phyloP scores from a whole-genome alignment of 2,329 filamentous ascomycete genomes.

The Capronia coronata region DNA sequence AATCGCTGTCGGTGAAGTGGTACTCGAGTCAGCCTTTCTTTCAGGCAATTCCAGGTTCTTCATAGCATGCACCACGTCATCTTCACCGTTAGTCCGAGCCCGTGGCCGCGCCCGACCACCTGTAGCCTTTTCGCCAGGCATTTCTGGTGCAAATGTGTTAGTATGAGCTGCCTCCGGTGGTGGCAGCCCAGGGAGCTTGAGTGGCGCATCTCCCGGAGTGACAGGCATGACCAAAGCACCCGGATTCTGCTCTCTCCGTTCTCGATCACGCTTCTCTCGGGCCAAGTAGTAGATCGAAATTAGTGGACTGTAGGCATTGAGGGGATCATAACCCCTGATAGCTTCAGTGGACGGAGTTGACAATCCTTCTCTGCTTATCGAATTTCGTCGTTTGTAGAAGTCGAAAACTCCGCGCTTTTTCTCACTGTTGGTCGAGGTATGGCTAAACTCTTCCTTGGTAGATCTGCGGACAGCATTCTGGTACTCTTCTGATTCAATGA shows the following conservation, averaged over 20 bases:
- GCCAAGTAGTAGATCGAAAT: conserved; percentile 94
- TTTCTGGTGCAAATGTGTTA: conserved; percentile 75
- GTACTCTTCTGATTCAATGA: conserved; percentile 93
- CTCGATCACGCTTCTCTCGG: conserved; percentile 78
- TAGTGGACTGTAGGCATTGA: conserved; percentile 88
- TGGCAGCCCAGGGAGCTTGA: conserved; percentile 66
- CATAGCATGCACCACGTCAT: conserved; percentile 70
- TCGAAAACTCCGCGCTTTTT: conserved; percentile 89
- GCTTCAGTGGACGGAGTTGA: conserved; percentile 77
- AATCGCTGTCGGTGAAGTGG: conserved; percentile 9
- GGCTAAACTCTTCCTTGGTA: conserved; percentile 58
- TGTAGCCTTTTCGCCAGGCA: conserved; percentile 80
- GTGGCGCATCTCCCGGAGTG: conserved; percentile 49
- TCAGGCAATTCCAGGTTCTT: conserved; percentile 56
- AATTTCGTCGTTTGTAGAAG: conserved; percentile 93
- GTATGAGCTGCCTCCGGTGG: conserved; percentile 84
- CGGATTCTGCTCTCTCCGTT: conserved; percentile 55
- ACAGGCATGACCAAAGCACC: conserved; percentile 54
- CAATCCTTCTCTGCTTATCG: conserved; percentile 81
- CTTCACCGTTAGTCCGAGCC: conserved; percentile 88
- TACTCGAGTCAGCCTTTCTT: conserved; percentile 36
- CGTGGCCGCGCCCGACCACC: conserved; percentile 76
- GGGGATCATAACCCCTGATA: conserved; percentile 73
- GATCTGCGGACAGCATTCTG: conserved; percentile 70
- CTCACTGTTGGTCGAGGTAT: conserved; percentile 59